A percentile compares a stretch with the other conserved stretches of the same genome.
Conservation (phyloP, 2,329 filamentous ascomycete genomes). For the Trichophyton rubrum region DNA sequence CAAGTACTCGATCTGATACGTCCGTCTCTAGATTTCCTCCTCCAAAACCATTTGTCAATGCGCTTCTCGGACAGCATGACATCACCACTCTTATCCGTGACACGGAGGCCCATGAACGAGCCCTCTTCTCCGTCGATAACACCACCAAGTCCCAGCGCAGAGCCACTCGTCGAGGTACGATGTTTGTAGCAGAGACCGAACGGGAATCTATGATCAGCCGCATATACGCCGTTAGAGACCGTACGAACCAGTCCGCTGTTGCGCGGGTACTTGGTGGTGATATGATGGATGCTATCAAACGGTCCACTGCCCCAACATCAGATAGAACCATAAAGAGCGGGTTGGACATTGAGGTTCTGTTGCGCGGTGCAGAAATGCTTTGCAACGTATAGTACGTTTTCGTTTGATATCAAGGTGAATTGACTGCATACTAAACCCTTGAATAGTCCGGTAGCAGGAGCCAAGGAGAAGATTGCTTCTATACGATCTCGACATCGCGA, state of each 20-base stretch:
- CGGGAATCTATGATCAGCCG: conserved; percentile 34
- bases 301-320: conserved; percentile 44
- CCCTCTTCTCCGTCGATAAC: conserved; percentile 81
- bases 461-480: conserved; percentile 59
- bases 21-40: conserved; percentile 48
- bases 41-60: conserved; percentile 92
- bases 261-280: conserved; percentile 79
- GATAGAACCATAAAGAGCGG: conserved; percentile 48
- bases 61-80: conserved; percentile 74
- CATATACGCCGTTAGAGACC: conserved; percentile 37
- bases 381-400: conserved; percentile 64
- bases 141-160: conserved; percentile 41
- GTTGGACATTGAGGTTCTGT: conserved; percentile 72
- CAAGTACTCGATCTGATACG: background rate
- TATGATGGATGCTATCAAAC: conserved; percentile 66
- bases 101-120: conserved; percentile 86
- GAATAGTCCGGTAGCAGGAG: conserved; percentile 59
- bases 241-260: conserved; percentile 58
- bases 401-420: background rate
- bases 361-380: conserved; percentile 79
- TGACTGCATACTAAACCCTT: conserved; percentile 7
- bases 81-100: conserved; percentile 92
- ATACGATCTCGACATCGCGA: conserved; percentile 60
- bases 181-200: conserved; percentile 31
- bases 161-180: conserved; percentile 38